phyloP scores from a whole-genome alignment of 1,284 basidiomycete species.

The Malassezia japonica region DNA sequence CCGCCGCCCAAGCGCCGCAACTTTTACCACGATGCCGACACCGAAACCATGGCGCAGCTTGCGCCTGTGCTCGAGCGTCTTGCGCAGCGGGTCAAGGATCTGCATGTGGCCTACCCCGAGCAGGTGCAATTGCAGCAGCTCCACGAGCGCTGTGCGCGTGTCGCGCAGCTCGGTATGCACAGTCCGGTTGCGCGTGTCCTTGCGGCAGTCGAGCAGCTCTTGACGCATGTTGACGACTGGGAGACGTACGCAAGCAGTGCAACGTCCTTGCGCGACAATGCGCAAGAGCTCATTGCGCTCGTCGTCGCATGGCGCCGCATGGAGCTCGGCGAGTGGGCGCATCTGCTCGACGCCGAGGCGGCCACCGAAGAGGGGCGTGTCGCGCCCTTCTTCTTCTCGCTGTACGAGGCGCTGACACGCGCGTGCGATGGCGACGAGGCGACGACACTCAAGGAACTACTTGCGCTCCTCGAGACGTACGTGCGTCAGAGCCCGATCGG shows the following conservation, averaged over 20 bases:
- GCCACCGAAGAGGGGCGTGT: conserved; percentile 49
- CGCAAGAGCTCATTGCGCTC: conserved; percentile 60
- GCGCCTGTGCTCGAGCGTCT: conserved; percentile 28
- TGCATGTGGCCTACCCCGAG: conserved; percentile 83
- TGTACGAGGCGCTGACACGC: conserved; percentile 65
- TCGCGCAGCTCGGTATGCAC: conserved; percentile 60
- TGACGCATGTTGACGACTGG: conserved; percentile 89
- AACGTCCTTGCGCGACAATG: conserved; percentile 66
- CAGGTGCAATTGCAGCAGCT: conserved; percentile 91
- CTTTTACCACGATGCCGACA: conserved; percentile 40
- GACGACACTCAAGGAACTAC: conserved; percentile 59
- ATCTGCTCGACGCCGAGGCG: conserved; percentile 57
- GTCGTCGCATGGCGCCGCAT: conserved; percentile 84
- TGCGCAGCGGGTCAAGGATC: conserved; percentile 27
- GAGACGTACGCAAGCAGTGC: conserved; percentile 82
- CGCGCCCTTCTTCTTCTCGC: conserved; percentile 81
- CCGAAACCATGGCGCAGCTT: conserved; percentile 25
- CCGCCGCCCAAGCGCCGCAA: conserved; percentile 19
- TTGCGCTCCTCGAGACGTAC: conserved; percentile 74
- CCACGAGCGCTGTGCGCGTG: conserved; percentile 61
- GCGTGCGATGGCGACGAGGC: conserved; percentile 35
- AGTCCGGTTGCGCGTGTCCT: conserved; percentile 76
- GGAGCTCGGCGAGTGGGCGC: conserved; percentile 79
- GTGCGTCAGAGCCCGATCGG: conserved; percentile 70
- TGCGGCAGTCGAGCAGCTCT: conserved; percentile 72